Evolutionary conservation across 1,139 yeast genomes (phyloP).

Genomic region (Pichia sp.): DNA sequence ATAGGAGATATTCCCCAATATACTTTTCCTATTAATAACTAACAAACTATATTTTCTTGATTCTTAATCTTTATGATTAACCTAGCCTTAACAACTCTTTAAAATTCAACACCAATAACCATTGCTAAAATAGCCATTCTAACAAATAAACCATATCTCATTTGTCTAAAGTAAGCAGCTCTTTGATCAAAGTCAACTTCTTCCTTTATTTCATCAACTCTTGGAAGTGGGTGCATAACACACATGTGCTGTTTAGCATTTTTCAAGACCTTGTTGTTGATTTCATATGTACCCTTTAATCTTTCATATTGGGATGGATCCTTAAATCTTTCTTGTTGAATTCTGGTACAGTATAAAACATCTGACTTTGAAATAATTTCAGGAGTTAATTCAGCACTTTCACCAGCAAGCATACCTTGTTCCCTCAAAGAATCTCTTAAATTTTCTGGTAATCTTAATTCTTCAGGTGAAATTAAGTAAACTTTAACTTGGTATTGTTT

Average conservation of each 20-base stretch:
- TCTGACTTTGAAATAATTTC: conserved; percentile 86
- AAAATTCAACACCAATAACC: conserved; percentile 73
- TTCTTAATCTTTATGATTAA: neutral
- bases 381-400: conserved; percentile 71
- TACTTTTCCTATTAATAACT: too few relatives aligned
- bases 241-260: conserved; percentile 98
- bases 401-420: conserved; percentile 64
- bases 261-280: conserved; percentile 84
- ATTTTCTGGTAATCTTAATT: conserved; percentile 72
- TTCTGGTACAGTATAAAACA: conserved; percentile 95
- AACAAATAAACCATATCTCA: conserved; percentile 95
- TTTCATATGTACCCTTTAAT: conserved; percentile 85
- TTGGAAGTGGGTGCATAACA: conserved; percentile 98
- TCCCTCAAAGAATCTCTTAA: conserved; percentile 59
- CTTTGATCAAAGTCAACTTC: conserved; percentile 99
- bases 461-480: conserved; percentile 88
- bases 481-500: conserved; percentile 90
- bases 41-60: too few relatives aligned
- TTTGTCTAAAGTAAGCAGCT: conserved; percentile 98
- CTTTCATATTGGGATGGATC: conserved; percentile 73
- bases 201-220: conserved; percentile 92
- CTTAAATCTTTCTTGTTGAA: conserved; percentile 92
- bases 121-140: conserved; percentile 98
- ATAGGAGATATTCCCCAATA: too few relatives aligned
- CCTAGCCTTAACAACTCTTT: neutral